Evolutionary conservation across 2,329 filamentous ascomycete species (phyloP), one percentile per base, ranked within the genome.

Genomic region (Bipolaris oryzae): DNA sequence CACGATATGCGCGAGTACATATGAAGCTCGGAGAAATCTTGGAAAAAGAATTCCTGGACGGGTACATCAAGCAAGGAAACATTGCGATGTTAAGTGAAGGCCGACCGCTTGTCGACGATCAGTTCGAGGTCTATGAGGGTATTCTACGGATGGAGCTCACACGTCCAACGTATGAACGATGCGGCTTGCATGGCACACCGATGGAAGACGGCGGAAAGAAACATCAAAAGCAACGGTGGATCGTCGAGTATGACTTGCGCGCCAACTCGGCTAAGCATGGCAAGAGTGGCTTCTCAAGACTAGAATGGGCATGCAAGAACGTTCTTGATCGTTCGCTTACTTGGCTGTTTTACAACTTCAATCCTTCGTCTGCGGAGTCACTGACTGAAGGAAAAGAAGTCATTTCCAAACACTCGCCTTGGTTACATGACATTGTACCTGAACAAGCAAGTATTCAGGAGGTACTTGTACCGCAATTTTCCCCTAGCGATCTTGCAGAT

Each of bases 11-110:
- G 31, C 84, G 85, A 57, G 86, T 96, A 2, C 84, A 86, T 63
- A 87, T 96, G 84, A 85, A 86, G 3, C 81, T 96, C 9, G 83
- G 82, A 7, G 87, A 91, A 56, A 72, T 98, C 5, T 73, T 98
- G 1, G 82, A 89, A 33, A 85, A 86, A 1, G 84, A 87, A 0
- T 96, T 97, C 68, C 92, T 96, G 69, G 89, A 85, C n/a, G 81
- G 87, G 41, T 93, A 96, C 71, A 88, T 98, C 64, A 96, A 96
- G 2, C 56, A 57, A 92, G 91, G 91, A 5, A 88, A 92, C 70
- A 80, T 96, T 46, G 76, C 91, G 64, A 91, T 98, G 89, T 82
- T 96, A 2, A 96, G 93, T 0, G 85, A 93, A 74, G 92, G 92
- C 11, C 84, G 84, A 31, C 79, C 84, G 7, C 87, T 86, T 2